Conservation (phyloP, 148 eudicot genomes). For the Polygonum maritimum region DNA sequence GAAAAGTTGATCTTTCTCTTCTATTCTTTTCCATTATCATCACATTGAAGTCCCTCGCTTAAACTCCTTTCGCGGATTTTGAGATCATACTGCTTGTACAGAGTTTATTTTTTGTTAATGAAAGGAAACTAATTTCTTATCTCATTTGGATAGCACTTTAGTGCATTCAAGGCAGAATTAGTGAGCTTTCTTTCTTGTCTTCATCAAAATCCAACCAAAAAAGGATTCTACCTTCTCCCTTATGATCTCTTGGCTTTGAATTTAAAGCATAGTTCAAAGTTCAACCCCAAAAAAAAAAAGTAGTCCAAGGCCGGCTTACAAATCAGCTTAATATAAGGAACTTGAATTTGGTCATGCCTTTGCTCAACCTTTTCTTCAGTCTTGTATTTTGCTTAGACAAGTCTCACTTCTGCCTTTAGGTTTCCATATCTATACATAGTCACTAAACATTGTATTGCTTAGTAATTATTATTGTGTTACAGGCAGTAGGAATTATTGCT, state of each 20-base stretch:
- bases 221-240: background rate
- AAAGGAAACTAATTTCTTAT: background rate
- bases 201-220: background rate
- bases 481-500: constrained; percentile 96
- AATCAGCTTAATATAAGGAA: background rate
- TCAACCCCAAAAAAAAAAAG: background rate
- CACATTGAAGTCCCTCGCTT: background rate
- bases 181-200: background rate
- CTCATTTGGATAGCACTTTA: background rate
- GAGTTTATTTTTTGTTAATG: background rate
- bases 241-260: background rate
- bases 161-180: background rate
- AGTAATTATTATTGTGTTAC: constrained; percentile 5
- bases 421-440: background rate
- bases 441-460: background rate
- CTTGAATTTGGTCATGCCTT: background rate
- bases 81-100: background rate
- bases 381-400: background rate
- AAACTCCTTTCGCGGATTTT: background rate
- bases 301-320: background rate
- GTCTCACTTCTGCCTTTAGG: background rate
- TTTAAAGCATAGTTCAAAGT: background rate
- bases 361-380: background rate
- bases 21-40: background rate
- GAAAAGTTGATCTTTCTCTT: background rate